Evolutionary conservation across 2,329 filamentous ascomycete genomes (phyloP).

Genomic region (Hypomyces perniciosus): DNA sequence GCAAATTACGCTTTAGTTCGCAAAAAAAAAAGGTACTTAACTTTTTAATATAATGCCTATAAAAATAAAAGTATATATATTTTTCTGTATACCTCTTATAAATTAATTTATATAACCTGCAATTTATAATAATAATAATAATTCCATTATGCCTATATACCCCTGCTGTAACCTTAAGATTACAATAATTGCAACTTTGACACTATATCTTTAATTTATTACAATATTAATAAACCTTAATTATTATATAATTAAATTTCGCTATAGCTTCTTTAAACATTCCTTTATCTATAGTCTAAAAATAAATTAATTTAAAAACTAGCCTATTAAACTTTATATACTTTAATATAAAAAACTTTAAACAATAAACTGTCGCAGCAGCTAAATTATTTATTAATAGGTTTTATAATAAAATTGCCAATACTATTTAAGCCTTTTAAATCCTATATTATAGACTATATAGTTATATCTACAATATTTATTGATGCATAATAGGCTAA

Average conservation of each 20-base stretch:
- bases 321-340: neutral
- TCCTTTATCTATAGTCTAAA: neutral
- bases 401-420: neutral
- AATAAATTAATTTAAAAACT: neutral
- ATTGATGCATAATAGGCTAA: too few relatives aligned
- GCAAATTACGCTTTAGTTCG: neutral
- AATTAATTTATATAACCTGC: neutral
- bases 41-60: neutral
- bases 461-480: too few relatives aligned
- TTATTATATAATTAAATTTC: neutral
- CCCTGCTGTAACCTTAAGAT: too few relatives aligned
- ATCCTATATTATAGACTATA: neutral
- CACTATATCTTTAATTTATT: neutral
- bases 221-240: neutral
- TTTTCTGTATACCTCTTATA: neutral
- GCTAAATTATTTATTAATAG: neutral
- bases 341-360: neutral
- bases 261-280: neutral
- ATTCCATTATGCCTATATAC: neutral
- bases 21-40: neutral
- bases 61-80: neutral
- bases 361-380: neutral
- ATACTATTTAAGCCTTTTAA: neutral
- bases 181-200: neutral
- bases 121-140: neutral